These are phyloP conservation scores for Salix exigua DNA, from an alignment of 345 rosid genomes.

Conservation along the genomic window DNA sequence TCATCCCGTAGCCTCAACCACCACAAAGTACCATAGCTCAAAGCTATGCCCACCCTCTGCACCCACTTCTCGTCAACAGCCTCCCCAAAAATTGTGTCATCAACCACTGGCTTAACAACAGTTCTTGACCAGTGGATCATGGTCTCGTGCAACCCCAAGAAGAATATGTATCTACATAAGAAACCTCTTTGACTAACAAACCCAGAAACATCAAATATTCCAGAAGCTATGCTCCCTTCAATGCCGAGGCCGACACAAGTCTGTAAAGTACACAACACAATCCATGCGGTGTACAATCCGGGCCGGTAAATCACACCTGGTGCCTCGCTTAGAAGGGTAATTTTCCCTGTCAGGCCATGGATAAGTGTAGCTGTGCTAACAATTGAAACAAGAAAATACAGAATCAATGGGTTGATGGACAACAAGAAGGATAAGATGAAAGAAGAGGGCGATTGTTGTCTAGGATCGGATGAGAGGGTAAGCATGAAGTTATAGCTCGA, in stretches of 20 bases:
- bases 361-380: slow-evolving; percentile 49
- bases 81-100: slow-evolving; percentile 47
- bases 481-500: slow-evolving; percentile 37
- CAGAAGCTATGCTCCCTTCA: slow-evolving; percentile 37
- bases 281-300: slow-evolving; percentile 48
- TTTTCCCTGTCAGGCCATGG: slow-evolving; percentile 52
- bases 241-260: slow-evolving; percentile 57
- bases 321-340: slow-evolving; percentile 25
- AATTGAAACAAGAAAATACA: slow-evolving; percentile 40
- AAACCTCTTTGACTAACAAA: slow-evolving; percentile 36
- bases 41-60: slow-evolving; percentile 41
- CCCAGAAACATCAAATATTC: slow-evolving; percentile 30
- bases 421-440: slow-evolving; percentile 30
- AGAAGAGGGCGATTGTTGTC: background rate
- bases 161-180: slow-evolving; percentile 48
- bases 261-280: slow-evolving; percentile 50
- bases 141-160: slow-evolving; percentile 72
- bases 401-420: slow-evolving; percentile 33
- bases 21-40: slow-evolving; percentile 58
- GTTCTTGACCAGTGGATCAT: slow-evolving; percentile 54
- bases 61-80: slow-evolving; percentile 43
- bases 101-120: slow-evolving; percentile 66
- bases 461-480: slow-evolving; percentile 14
- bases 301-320: slow-evolving; percentile 25
- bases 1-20: slow-evolving; percentile 82